phyloP scores from a whole-genome alignment of 805 yeast species.

The Ogataea methanolica region DNA sequence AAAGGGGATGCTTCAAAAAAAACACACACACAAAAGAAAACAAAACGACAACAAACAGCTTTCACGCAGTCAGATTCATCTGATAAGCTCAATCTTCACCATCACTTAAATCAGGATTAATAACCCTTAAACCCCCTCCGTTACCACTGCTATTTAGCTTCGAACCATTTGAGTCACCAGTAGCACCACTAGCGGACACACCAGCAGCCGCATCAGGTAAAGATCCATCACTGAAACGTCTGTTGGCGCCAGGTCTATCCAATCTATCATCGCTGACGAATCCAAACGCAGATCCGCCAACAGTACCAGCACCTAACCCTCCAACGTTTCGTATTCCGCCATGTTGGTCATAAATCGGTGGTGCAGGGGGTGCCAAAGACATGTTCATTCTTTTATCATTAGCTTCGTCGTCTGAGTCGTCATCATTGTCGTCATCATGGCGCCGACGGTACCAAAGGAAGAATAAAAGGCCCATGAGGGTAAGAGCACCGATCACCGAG shows the following conservation, averaged over 20 bases:
- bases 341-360: neutral
- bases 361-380: conserved; percentile 1
- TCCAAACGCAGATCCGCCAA: conserved; percentile 19
- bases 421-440: conserved; percentile 12
- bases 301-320: conserved; percentile 5
- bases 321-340: neutral
- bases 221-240: conserved; percentile 32
- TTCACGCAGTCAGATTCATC: too few species aligned
- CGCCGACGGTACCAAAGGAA: conserved; percentile 22
- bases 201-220: conserved; percentile 33
- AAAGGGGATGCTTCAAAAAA: neutral
- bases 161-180: neutral
- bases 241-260: conserved; percentile 20
- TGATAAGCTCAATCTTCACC: neutral
- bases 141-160: neutral
- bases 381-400: conserved; percentile 4
- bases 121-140: conserved; percentile 28
- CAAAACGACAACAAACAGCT: neutral
- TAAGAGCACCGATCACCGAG: conserved; percentile 20
- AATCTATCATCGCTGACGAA: conserved; percentile 20
- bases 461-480: conserved; percentile 12
- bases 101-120: conserved; percentile 29
- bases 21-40: neutral
- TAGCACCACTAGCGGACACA: conserved; percentile 4
- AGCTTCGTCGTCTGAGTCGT: conserved; percentile 18